phyloP scores from a whole-genome alignment of 108 stramenopile genomes.

The Pseudonitzschia delicatissima region DNA sequence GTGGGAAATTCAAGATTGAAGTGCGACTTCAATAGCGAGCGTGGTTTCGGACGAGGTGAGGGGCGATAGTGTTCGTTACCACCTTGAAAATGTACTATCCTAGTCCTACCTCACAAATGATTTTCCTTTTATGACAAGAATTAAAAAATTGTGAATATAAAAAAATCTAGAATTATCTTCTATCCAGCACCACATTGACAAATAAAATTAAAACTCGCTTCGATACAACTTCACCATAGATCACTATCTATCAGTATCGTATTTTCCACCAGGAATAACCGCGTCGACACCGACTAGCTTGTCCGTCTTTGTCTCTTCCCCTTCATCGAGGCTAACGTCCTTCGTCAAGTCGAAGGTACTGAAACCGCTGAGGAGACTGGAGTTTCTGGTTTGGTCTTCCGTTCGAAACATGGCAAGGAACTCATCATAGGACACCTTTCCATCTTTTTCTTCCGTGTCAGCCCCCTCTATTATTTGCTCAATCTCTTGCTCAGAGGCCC shows the following conservation, averaged over 20 bases:
- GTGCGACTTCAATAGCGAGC: background rate
- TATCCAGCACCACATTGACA: background rate
- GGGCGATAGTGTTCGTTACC: background rate
- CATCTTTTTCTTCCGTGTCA: conserved; percentile 48
- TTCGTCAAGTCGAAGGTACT: background rate
- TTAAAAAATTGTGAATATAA: too few species aligned
- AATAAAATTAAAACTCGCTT: background rate
- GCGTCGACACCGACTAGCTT: conserved; percentile 39
- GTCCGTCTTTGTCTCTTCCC: background rate
- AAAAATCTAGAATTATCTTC: background rate
- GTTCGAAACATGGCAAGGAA: conserved; percentile 34
- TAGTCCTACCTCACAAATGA: background rate
- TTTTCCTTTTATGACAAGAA: background rate
- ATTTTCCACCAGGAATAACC: conserved; percentile 43
- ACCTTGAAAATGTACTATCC: background rate
- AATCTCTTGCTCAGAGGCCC: conserved; percentile 32
- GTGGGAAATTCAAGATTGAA: too few species aligned
- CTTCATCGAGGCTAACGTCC: background rate
- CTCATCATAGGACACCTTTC: conserved; percentile 80
- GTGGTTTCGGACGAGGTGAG: background rate
- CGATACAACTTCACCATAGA: background rate
- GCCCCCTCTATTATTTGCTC: conserved; percentile 45
- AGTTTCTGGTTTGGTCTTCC: conserved; percentile 9
- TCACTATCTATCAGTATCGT: conserved; percentile 9
- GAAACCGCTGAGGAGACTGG: background rate